Percentiles rank a stretch among this genome's conserved stretches.
Evolutionary conservation across 179 eudicot species (phyloP).

Genomic region (Monotropa hypopitys): DNA sequence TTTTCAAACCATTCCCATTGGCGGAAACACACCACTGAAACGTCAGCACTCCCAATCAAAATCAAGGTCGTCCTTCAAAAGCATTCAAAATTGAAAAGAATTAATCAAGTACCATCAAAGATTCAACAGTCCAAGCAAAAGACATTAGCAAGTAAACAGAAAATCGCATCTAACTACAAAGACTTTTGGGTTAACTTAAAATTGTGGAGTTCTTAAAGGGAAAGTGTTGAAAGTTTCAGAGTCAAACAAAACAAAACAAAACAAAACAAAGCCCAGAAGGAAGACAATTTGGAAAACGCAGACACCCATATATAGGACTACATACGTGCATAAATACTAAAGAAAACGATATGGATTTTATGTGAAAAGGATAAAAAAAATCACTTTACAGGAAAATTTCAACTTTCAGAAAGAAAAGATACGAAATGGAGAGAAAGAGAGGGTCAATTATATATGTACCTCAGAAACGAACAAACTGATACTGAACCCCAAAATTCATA

Average conservation of each 20-base stretch:
- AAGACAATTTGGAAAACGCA: neutral
- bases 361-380: neutral
- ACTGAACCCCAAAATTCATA: neutral
- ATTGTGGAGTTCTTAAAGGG: neutral
- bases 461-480: neutral
- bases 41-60: neutral
- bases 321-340: neutral
- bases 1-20: neutral
- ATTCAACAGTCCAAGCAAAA: neutral
- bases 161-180: neutral
- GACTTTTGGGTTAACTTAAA: neutral
- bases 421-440: neutral
- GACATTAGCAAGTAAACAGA: neutral
- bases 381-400: neutral
- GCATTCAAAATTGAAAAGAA: conserved; percentile 2
- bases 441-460: neutral
- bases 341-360: neutral
- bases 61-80: neutral
- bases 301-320: no score
- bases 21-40: neutral
- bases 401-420: neutral
- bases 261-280: neutral
- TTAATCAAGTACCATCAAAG: neutral
- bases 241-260: conserved; percentile 2
- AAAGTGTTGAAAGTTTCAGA: neutral